phyloP scores from a whole-genome alignment of 2,329 filamentous ascomycete genomes.

The Beauveria pseudobassiana region DNA sequence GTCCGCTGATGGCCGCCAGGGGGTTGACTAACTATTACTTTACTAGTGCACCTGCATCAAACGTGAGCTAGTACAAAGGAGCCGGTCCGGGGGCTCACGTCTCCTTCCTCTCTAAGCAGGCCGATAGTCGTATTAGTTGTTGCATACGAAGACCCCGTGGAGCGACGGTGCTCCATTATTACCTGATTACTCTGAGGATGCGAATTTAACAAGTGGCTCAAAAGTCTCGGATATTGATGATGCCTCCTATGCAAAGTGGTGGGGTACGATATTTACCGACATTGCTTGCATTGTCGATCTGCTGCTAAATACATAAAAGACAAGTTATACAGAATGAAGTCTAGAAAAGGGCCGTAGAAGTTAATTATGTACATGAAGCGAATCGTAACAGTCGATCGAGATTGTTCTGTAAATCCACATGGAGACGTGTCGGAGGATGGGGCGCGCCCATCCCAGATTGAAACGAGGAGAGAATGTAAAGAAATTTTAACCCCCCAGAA shows the following conservation, averaged over 20 bases:
- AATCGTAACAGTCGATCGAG: neutral
- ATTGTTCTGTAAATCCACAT: slow-evolving; percentile 7
- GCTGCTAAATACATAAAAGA: neutral
- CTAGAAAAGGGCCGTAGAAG: neutral
- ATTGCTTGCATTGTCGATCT: neutral
- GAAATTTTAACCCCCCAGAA: neutral
- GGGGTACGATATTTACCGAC: neutral
- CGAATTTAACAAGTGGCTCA: neutral
- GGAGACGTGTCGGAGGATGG: neutral
- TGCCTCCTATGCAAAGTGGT: neutral
- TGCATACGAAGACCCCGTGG: neutral
- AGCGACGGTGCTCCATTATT: neutral
- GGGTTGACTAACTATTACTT: no score
- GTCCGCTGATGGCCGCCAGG: neutral
- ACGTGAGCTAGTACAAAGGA: neutral
- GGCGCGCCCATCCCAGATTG: neutral
- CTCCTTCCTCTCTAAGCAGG: neutral
- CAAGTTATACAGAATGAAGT: neutral
- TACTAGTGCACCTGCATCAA: neutral
- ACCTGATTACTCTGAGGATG: neutral
- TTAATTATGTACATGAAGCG: neutral
- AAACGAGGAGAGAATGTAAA: neutral
- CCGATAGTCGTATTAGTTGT: neutral
- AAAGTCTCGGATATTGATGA: neutral
- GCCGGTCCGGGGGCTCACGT: no score